phyloP scores from a whole-genome alignment of 768 basidiomycete genomes.

The Pisolithus marmoratus region DNA sequence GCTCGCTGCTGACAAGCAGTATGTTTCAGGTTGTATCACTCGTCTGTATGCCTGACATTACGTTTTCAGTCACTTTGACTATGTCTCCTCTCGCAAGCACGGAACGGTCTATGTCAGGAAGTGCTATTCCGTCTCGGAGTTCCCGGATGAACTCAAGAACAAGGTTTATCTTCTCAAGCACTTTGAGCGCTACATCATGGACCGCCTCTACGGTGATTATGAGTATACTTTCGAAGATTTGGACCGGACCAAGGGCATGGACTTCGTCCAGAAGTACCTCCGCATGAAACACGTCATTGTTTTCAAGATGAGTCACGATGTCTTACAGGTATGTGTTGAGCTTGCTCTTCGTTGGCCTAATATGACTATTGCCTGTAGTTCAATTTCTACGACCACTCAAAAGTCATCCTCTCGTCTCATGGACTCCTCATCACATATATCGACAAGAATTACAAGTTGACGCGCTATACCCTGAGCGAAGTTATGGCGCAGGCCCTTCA shows the following conservation, averaged over 20 bases:
- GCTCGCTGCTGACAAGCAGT: slow-evolving; percentile 84
- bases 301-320: slow-evolving; percentile 93
- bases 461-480: slow-evolving; percentile 65
- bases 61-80: slow-evolving; percentile 75
- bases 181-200: slow-evolving; percentile 94
- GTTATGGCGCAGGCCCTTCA: slow-evolving; percentile 55
- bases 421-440: slow-evolving; percentile 84
- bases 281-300: slow-evolving; percentile 97
- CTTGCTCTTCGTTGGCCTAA: not conserved
- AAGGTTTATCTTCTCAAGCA: slow-evolving; percentile 92
- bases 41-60: not conserved
- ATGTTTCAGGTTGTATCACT: slow-evolving; percentile 22
- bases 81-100: slow-evolving; percentile 63
- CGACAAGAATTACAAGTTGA: slow-evolving; percentile 79
- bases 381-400: slow-evolving; percentile 98
- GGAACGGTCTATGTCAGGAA: slow-evolving; percentile 69
- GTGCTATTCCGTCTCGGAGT: slow-evolving; percentile 60
- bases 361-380: slow-evolving; percentile 51
- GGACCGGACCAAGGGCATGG: slow-evolving; percentile 75
- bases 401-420: slow-evolving; percentile 80
- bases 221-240: slow-evolving; percentile 74
- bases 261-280: slow-evolving; percentile 92
- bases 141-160: slow-evolving; percentile 79
- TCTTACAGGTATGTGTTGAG: slow-evolving; percentile 72
- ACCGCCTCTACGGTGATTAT: slow-evolving; percentile 78